Evolutionary conservation across 1,284 basidiomycete species (phyloP).

Genomic region (Naganishia liquefaciens): DNA sequence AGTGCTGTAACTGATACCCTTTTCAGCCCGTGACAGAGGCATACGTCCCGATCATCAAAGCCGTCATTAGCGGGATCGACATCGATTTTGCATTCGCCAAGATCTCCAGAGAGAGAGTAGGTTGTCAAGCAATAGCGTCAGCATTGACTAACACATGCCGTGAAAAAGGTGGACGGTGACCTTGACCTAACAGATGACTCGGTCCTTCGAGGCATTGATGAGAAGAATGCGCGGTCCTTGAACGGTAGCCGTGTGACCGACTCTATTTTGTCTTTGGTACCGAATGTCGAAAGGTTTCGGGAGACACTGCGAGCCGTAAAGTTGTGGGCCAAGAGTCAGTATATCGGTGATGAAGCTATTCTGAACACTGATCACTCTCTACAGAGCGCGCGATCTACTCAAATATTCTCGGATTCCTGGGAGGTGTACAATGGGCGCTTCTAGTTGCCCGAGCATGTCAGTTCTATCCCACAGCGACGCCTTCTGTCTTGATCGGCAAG

Average conservation of each 20-base stretch:
- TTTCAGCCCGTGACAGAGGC: conserved; percentile 88
- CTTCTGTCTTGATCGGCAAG: conserved; percentile 91
- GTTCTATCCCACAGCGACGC: conserved; percentile 90
- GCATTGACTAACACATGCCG: conserved; percentile 60
- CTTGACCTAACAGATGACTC: conserved; percentile 88
- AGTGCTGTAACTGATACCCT: conserved; percentile 3
- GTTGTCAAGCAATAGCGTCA: background rate
- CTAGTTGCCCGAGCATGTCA: conserved; percentile 98
- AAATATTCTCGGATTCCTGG: conserved; percentile 96
- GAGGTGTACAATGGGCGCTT: conserved; percentile 99
- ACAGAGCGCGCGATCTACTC: conserved; percentile 93
- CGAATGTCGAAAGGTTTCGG: conserved; percentile 90
- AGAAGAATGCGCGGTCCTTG: conserved; percentile 89
- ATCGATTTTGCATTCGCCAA: conserved; percentile 90
- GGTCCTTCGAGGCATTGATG: conserved; percentile 88
- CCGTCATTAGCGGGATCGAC: conserved; percentile 87
- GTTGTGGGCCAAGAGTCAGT: conserved; percentile 91
- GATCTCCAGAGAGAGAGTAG: conserved; percentile 51
- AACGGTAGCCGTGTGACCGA: conserved; percentile 95
- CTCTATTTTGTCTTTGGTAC: conserved; percentile 92
- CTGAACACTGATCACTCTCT: background rate
- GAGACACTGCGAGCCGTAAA: conserved; percentile 94
- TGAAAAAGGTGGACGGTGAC: conserved; percentile 82
- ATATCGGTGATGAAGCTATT: background rate
- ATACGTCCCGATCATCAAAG: conserved; percentile 91